Conservation (phyloP, 768 basidiomycete genomes). For the Termitomyces sp. region DNA sequence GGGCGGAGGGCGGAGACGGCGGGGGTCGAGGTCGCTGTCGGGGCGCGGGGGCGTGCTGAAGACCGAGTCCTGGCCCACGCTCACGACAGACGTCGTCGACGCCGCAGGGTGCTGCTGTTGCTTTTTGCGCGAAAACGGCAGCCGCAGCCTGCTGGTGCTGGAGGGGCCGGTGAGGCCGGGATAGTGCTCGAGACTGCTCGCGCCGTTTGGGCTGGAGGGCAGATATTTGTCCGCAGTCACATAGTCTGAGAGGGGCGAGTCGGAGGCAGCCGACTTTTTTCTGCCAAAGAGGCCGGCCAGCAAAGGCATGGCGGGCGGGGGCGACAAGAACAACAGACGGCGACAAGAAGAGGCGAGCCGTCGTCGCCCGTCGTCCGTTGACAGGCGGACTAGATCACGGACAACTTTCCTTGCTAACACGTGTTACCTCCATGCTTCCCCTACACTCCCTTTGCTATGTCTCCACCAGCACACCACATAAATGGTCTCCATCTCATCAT, state of each 20-base stretch:
- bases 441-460: no score
- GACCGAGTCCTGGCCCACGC: slow-evolving; percentile 11
- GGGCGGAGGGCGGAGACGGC: slow-evolving; percentile 52
- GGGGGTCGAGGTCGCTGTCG: slow-evolving; percentile 36
- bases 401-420: background rate
- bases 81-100: slow-evolving; percentile 15
- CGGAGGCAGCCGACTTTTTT: slow-evolving; percentile 27
- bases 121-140: slow-evolving; percentile 38
- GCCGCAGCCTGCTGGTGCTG: slow-evolving; percentile 26
- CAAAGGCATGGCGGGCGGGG: slow-evolving; percentile 26
- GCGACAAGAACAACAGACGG: background rate
- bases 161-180: slow-evolving; percentile 17
- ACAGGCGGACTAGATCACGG: background rate
- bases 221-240: slow-evolving; percentile 27
- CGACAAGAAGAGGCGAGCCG: background rate
- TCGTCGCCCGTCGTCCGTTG: background rate
- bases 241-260: slow-evolving; percentile 26
- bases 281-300: slow-evolving; percentile 35
- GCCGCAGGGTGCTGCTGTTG: slow-evolving; percentile 6
- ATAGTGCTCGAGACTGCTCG: slow-evolving; percentile 20
- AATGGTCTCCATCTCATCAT: no score
- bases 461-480: background rate
- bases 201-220: slow-evolving; percentile 32
- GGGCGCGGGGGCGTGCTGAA: slow-evolving; percentile 28
- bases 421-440: background rate